These are phyloP conservation scores for Musa balbisiana DNA, from an alignment of 202 grass and related monocot genomes.

Conservation along the genomic window DNA sequence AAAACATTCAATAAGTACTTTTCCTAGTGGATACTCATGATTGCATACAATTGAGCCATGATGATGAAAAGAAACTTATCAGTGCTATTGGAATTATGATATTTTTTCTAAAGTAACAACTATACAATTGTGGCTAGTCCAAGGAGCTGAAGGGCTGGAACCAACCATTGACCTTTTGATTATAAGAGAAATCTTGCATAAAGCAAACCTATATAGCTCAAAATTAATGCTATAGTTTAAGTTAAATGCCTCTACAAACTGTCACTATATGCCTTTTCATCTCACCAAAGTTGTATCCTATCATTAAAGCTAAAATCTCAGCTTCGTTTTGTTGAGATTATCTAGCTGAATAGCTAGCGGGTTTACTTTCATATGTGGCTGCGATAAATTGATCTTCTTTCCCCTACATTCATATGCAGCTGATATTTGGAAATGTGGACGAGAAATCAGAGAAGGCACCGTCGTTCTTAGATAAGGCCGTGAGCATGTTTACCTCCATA, in stretches of 20 bases:
- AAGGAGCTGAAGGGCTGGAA: too few species aligned
- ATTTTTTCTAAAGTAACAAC: too few species aligned
- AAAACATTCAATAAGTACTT: background rate
- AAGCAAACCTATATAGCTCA: background rate
- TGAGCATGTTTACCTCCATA: conserved; percentile 60
- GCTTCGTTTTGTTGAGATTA: too few species aligned
- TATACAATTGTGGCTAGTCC: too few species aligned
- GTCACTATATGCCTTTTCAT: too few species aligned
- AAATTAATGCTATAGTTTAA: background rate
- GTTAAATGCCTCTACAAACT: background rate
- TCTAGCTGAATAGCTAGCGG: background rate
- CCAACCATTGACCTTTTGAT: too few species aligned
- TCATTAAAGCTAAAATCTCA: too few species aligned
- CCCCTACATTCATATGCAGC: conserved; percentile 29
- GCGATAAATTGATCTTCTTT: background rate
- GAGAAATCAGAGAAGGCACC: conserved; percentile 52
- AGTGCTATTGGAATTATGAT: background rate
- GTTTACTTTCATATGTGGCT: background rate
- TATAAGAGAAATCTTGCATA: background rate
- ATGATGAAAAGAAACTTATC: background rate
- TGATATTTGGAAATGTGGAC: conserved; percentile 54
- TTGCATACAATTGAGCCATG: background rate
- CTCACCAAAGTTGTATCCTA: too few species aligned
- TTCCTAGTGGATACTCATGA: background rate
- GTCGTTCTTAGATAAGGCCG: conserved; percentile 65